A percentile compares a stretch with the other conserved stretches of the same genome.
Evolutionary conservation across 352 stramenopile species (phyloP).

Genomic region (Phytophthora ramorum): DNA sequence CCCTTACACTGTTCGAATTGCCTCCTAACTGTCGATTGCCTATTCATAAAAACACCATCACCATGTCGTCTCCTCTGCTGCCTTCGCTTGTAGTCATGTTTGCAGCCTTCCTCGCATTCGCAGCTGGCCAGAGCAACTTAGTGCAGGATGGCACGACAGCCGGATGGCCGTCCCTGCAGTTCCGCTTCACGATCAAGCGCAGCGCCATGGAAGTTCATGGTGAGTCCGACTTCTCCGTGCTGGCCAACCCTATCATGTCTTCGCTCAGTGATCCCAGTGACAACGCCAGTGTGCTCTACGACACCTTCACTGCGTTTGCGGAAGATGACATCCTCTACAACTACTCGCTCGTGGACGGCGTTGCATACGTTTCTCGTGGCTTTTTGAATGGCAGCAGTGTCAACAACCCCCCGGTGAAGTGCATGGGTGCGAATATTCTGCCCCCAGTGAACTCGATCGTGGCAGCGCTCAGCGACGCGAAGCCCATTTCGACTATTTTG

Average conservation of each 20-base stretch:
- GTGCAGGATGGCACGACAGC: slow-evolving; percentile 5
- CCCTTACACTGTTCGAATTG: slow-evolving; percentile 6
- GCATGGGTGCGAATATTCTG: slow-evolving; percentile 23
- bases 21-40: not conserved
- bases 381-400: slow-evolving; percentile 8
- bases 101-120: slow-evolving; percentile 1
- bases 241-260: slow-evolving; percentile 36
- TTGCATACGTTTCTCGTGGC: slow-evolving; percentile 24
- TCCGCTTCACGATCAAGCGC: slow-evolving; percentile 46
- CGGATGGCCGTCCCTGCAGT: slow-evolving; percentile 29
- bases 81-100: slow-evolving; percentile 7
- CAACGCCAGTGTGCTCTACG: slow-evolving; percentile 37
- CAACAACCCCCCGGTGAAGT: slow-evolving; percentile 3
- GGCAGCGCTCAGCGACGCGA: slow-evolving; percentile 20
- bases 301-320: slow-evolving; percentile 31
- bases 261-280: not conserved
- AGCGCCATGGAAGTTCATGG: slow-evolving; percentile 37
- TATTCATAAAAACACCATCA: not conserved
- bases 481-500: slow-evolving; percentile 13
- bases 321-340: slow-evolving; percentile 31
- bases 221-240: slow-evolving; percentile 34
- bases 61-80: not conserved
- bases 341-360: slow-evolving; percentile 39
- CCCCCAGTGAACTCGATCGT: slow-evolving; percentile 39
- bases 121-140: slow-evolving; percentile 4